A percentile compares a stretch with the other conserved stretches of the same genome.
Conservation (phyloP, 179 eudicot genomes). For the Sideroxylon spinosum region DNA sequence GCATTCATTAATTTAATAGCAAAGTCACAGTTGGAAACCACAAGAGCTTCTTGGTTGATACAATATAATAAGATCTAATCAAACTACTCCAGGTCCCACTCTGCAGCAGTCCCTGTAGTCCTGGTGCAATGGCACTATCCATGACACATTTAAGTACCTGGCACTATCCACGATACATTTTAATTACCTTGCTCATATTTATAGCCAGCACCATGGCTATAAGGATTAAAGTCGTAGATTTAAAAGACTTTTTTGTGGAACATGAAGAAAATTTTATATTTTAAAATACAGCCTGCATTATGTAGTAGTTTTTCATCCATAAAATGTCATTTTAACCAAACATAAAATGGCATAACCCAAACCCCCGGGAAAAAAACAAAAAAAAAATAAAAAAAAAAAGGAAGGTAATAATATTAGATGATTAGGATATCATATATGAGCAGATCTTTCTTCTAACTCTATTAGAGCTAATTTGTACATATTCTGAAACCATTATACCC, state of each 20-base stretch:
- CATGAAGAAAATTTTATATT: background rate
- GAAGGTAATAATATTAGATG: background rate
- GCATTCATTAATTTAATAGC: too few species aligned
- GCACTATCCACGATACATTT: too few species aligned
- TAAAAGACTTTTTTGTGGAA: background rate
- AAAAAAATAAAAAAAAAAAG: background rate
- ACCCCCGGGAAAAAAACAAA: background rate
- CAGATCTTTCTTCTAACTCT: background rate
- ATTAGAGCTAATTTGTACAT: background rate
- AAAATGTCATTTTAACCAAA: background rate
- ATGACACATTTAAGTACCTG: too few species aligned
- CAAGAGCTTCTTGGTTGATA: background rate
- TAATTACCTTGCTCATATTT: too few species aligned
- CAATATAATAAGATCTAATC: background rate
- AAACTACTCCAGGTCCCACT: background rate
- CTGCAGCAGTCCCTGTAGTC: background rate
- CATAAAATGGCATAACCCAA: too few species aligned
- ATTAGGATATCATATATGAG: background rate
- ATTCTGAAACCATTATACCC: constrained; percentile 1
- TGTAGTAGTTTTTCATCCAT: background rate
- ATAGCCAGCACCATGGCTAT: background rate
- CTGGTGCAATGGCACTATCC: too few species aligned
- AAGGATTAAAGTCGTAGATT: background rate
- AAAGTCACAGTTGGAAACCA: background rate
- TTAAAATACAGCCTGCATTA: background rate